Conservation (phyloP, 805 yeast species). For the Candida sakaeoensis region DNA sequence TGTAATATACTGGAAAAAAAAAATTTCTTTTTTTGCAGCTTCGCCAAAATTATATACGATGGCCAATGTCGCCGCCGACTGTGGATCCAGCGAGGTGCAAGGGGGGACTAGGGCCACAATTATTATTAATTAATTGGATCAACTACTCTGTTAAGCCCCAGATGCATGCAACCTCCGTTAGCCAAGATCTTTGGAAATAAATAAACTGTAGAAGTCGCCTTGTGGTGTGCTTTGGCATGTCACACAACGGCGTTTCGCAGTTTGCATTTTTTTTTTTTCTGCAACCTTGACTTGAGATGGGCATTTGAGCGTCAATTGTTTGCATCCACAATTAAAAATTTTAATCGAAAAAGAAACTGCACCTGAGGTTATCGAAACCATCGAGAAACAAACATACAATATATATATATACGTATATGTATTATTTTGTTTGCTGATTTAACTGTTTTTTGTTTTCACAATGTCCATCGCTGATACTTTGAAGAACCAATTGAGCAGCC, state of each 20-base stretch:
- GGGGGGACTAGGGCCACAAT: not conserved
- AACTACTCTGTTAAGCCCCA: too few relatives aligned
- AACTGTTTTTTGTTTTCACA: not conserved
- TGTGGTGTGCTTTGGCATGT: too few relatives aligned
- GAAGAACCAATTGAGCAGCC: slow-evolving; percentile 3
- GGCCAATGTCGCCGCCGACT: too few relatives aligned
- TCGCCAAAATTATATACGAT: too few relatives aligned
- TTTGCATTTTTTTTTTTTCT: slow-evolving; percentile 1
- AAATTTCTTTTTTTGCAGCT: not conserved
- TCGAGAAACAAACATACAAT: too few relatives aligned
- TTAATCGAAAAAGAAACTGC: not conserved
- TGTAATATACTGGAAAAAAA: too few relatives aligned
- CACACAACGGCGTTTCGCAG: slow-evolving; percentile 3
- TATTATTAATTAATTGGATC: too few relatives aligned
- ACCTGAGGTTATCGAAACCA: not conserved
- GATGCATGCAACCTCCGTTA: too few relatives aligned
- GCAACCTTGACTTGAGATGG: slow-evolving; percentile 2
- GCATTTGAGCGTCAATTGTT: slow-evolving; percentile 1
- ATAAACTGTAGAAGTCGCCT: too few relatives aligned
- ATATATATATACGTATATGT: not conserved
- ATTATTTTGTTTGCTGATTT: not conserved
- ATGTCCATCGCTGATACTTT: slow-evolving; percentile 3
- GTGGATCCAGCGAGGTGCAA: not conserved
- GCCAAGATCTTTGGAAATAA: not conserved
- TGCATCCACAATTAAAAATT: not conserved